Percentiles rank a stretch among this genome's conserved stretches.
These are phyloP conservation scores for Arthroderma uncinatum DNA, from an alignment of 2,329 filamentous ascomycete species.

Conservation along the genomic window DNA sequence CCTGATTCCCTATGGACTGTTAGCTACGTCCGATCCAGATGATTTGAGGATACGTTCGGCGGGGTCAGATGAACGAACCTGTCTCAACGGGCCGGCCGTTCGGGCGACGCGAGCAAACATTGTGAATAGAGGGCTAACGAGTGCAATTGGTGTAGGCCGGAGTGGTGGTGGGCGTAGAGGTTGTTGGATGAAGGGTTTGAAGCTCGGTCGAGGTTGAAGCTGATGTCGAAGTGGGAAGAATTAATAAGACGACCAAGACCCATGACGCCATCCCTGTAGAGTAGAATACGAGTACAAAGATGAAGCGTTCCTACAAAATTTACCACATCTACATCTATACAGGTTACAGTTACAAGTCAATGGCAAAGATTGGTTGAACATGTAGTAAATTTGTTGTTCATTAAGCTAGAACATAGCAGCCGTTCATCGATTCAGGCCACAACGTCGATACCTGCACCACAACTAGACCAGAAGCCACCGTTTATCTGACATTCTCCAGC, in stretches of 20 bases:
- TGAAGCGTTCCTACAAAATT: not conserved
- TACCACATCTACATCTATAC: not conserved
- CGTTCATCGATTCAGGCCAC: constrained; percentile 3
- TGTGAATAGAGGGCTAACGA: not conserved
- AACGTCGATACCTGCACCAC: not conserved
- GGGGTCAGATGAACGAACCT: constrained; percentile 39
- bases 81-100: constrained; percentile 53
- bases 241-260: not conserved
- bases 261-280: constrained; percentile 6
- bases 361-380: not conserved
- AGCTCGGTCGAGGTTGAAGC: not conserved
- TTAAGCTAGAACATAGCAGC: constrained; percentile 6
- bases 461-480: not conserved
- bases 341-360: too few species aligned
- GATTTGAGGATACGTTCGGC: not conserved
- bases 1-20: constrained; percentile 45
- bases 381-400: constrained; percentile 6
- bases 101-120: constrained; percentile 60
- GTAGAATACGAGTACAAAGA: not conserved
- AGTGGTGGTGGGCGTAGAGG: not conserved
- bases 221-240: not conserved
- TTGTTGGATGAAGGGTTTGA: not conserved
- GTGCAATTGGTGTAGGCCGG: constrained; percentile 19
- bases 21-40: constrained; percentile 4
- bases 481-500: not conserved